Conservation (phyloP, 2,329 filamentous ascomycete species). For the Cladosporium phlei region DNA sequence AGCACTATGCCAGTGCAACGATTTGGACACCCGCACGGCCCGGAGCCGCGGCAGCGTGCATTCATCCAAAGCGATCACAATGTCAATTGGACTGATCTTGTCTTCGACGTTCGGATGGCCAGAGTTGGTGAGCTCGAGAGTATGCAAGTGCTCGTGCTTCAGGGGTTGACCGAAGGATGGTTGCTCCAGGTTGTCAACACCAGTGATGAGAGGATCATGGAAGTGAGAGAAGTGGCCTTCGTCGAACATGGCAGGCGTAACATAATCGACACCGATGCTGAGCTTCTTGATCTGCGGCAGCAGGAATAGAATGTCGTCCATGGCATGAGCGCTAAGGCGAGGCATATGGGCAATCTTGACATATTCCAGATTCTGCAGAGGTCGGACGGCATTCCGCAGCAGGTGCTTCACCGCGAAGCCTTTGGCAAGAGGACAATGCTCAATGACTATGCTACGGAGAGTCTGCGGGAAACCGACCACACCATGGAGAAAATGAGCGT, state of each 20-base stretch:
- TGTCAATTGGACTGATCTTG: slow-evolving; percentile 39
- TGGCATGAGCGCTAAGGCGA: slow-evolving; percentile 32
- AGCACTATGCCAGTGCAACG: slow-evolving; percentile 36
- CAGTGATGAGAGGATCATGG: slow-evolving; percentile 1
- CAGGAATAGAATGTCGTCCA: slow-evolving; percentile 39
- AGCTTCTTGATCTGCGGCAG: slow-evolving; percentile 38
- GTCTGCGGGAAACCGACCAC: slow-evolving; percentile 30
- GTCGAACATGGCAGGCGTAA: slow-evolving; percentile 39
- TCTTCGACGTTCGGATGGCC: slow-evolving; percentile 33
- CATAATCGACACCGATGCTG: slow-evolving; percentile 44
- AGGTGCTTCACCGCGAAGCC: slow-evolving; percentile 34
- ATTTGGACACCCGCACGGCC: slow-evolving; percentile 35
- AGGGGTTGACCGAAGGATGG: slow-evolving; percentile 4
- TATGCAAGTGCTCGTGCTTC: slow-evolving; percentile 31
- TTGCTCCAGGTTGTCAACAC: slow-evolving; percentile 4
- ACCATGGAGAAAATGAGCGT: slow-evolving; percentile 38
- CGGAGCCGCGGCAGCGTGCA: slow-evolving; percentile 37
- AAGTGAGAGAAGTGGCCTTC: slow-evolving; percentile 19
- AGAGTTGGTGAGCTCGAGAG: slow-evolving; percentile 37
- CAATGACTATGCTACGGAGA: slow-evolving; percentile 36
- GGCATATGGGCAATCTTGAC: slow-evolving; percentile 41
- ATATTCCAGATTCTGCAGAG: slow-evolving; percentile 29
- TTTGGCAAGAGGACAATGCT: slow-evolving; percentile 40
- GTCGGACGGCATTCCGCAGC: slow-evolving; percentile 30
- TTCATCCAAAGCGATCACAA: slow-evolving; percentile 39